These are phyloP conservation scores for Insectozyma bohioensis DNA, from an alignment of 1,139 yeast genomes.

Conservation along the genomic window DNA sequence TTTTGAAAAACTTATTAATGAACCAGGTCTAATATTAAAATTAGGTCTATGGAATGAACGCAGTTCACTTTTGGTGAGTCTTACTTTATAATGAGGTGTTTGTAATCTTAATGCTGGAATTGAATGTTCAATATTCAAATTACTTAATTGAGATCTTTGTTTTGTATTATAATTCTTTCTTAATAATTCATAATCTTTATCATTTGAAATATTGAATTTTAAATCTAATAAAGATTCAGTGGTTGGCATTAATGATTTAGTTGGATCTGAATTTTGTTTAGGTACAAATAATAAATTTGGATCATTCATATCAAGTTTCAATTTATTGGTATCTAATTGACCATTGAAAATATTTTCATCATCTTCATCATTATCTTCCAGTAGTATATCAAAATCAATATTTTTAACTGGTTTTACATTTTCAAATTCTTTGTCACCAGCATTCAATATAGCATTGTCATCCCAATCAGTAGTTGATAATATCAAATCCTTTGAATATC, in stretches of 20 bases:
- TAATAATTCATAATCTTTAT: constrained; percentile 76
- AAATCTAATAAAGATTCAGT: constrained; percentile 48
- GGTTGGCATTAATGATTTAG: constrained; percentile 45
- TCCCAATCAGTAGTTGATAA: constrained; percentile 87
- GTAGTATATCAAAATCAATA: constrained; percentile 3
- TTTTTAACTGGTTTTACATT: constrained; percentile 16
- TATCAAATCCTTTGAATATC: constrained; percentile 57
- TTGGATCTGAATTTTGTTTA: constrained; percentile 23
- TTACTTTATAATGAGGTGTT: constrained; percentile 88
- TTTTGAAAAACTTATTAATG: constrained; percentile 72
- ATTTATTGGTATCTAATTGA: constrained; percentile 43
- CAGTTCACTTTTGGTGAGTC: constrained; percentile 63
- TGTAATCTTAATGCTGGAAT: constrained; percentile 85
- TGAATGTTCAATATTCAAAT: constrained; percentile 87
- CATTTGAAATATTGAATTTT: constrained; percentile 84
- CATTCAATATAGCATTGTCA: constrained; percentile 61
- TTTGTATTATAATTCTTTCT: constrained; percentile 87
- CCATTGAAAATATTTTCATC: constrained; percentile 86
- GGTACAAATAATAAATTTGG: constrained; percentile 71
- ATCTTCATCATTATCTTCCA: constrained; percentile 50
- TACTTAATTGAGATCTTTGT: constrained; percentile 91
- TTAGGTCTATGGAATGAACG: constrained; percentile 81
- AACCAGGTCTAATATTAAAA: constrained; percentile 76
- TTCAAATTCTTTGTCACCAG: constrained; percentile 28
- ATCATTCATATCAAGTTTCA: constrained; percentile 83